Evolutionary conservation across 176 grass and related monocot species (phyloP).

Genomic region (Eragrostis curvula): DNA sequence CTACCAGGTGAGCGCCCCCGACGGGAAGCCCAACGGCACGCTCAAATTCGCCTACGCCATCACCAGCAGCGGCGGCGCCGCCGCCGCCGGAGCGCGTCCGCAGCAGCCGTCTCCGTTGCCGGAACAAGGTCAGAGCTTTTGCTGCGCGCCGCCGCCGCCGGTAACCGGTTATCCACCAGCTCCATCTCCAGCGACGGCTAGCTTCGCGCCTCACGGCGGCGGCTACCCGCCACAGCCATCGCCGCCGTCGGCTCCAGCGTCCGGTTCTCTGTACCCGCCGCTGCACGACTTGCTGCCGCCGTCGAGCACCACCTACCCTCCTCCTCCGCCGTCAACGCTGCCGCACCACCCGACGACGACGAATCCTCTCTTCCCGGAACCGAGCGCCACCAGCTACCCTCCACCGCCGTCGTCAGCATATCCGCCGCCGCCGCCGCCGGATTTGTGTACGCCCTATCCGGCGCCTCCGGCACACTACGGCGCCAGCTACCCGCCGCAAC

Average conservation of each 20-base stretch:
- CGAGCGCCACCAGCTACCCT: slow-evolving; percentile 27
- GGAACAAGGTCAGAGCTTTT: slow-evolving; percentile 16
- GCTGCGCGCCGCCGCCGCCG: slow-evolving; percentile 4
- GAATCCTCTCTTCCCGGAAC: background rate
- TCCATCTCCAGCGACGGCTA: background rate
- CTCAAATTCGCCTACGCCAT: slow-evolving; percentile 50
- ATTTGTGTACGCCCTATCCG: background rate
- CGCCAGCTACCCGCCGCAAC: slow-evolving; percentile 28
- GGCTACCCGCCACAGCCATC: slow-evolving; percentile 29
- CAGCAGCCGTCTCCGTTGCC: slow-evolving; percentile 22
- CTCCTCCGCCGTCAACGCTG: background rate
- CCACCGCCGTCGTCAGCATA: background rate
- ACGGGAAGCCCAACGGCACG: slow-evolving; percentile 68
- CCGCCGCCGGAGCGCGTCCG: background rate
- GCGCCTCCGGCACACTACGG: background rate
- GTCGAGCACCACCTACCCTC: slow-evolving; percentile 30
- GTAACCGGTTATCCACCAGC: background rate
- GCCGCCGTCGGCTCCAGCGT: background rate
- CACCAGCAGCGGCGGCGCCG: background rate
- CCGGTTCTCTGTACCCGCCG: slow-evolving; percentile 37
- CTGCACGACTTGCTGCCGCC: slow-evolving; percentile 30
- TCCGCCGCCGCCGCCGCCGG: slow-evolving; percentile 9
- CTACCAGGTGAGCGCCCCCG: slow-evolving; percentile 61
- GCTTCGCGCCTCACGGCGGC: slow-evolving; percentile 22
- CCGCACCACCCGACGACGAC: background rate